phyloP scores from a whole-genome alignment of 1,284 basidiomycete species.

The Cutaneotrichosporon cutaneum region DNA sequence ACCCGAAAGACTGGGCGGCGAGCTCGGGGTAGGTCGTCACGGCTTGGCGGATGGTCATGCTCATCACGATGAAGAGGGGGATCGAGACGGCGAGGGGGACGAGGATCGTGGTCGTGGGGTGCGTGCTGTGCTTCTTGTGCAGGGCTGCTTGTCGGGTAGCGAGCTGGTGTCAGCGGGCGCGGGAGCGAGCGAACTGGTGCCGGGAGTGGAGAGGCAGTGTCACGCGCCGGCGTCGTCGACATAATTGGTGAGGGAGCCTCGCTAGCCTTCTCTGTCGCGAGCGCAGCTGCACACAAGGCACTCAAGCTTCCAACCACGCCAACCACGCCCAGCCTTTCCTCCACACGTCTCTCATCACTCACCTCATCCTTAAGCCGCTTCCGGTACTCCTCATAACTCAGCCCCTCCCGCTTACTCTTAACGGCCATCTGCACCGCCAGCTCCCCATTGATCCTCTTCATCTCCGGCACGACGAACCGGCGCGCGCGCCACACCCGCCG shows the following conservation, averaged over 20 bases:
- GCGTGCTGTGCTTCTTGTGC: slow-evolving; percentile 44
- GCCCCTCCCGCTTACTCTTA: slow-evolving; percentile 44
- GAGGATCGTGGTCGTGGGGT: slow-evolving; percentile 46
- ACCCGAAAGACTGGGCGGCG: slow-evolving; percentile 41
- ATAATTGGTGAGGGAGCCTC: too few relatives aligned
- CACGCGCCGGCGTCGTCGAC: too few relatives aligned
- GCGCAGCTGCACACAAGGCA: too few relatives aligned
- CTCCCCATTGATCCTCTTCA: slow-evolving; percentile 48
- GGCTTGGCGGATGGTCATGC: slow-evolving; percentile 48
- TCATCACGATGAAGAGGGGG: slow-evolving; percentile 52
- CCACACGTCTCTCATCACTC: too few relatives aligned
- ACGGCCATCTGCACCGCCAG: slow-evolving; percentile 46
- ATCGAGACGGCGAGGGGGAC: slow-evolving; percentile 50
- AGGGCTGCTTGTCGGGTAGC: slow-evolving; percentile 40
- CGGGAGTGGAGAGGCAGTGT: too few relatives aligned
- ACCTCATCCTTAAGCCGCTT: slow-evolving; percentile 49
- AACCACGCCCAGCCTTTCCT: too few relatives aligned
- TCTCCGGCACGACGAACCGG: slow-evolving; percentile 53
- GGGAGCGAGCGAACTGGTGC: neutral
- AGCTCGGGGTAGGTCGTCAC: slow-evolving; percentile 31
- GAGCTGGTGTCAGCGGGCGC: slow-evolving; percentile 34
- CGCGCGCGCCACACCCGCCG: slow-evolving; percentile 44
- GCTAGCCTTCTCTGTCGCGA: too few relatives aligned
- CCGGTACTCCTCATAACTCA: slow-evolving; percentile 53
- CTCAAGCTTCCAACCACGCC: too few relatives aligned